Conservation (phyloP, 306 rosid species). For the Castanea crenata region DNA sequence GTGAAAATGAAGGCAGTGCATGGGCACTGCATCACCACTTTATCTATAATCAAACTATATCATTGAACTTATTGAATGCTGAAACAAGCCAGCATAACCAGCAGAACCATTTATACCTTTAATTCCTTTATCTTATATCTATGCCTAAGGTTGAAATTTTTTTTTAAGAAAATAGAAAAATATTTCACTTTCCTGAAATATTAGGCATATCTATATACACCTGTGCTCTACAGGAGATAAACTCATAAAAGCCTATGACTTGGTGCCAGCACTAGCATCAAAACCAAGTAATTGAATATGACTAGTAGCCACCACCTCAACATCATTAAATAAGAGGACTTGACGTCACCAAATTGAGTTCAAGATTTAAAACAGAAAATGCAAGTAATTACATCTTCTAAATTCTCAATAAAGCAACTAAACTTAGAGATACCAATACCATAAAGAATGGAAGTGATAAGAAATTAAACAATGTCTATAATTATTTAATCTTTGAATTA, state of each 20-base stretch:
- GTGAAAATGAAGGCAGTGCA: conserved; percentile 88
- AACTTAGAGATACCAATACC: conserved; percentile 13
- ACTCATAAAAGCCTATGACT: background rate
- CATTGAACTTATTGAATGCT: conserved; percentile 46
- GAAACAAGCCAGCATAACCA: conserved; percentile 38
- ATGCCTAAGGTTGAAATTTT: conserved; percentile 23
- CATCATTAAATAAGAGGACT: conserved; percentile 23
- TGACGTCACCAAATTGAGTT: conserved; percentile 27
- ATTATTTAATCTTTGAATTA: conserved; percentile 6
- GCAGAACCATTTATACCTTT: conserved; percentile 32
- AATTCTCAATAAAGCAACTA: conserved; percentile 26
- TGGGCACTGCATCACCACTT: conserved; percentile 83
- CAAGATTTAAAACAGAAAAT: conserved; percentile 27
- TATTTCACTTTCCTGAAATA: conserved; percentile 16
- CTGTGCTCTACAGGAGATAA: conserved; percentile 18
- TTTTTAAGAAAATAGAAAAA: conserved; percentile 15
- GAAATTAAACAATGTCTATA: background rate
- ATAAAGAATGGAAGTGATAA: background rate
- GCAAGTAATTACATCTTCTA: conserved; percentile 40
- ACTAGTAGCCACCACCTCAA: conserved; percentile 9
- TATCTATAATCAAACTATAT: conserved; percentile 66
- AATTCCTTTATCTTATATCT: conserved; percentile 26
- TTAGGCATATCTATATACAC: conserved; percentile 25
- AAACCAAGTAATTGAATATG: background rate
- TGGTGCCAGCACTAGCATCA: conserved; percentile 4